Evolutionary conservation across 371 early-diverging fungal species (phyloP).

Genomic region (Mortierella sp.): DNA sequence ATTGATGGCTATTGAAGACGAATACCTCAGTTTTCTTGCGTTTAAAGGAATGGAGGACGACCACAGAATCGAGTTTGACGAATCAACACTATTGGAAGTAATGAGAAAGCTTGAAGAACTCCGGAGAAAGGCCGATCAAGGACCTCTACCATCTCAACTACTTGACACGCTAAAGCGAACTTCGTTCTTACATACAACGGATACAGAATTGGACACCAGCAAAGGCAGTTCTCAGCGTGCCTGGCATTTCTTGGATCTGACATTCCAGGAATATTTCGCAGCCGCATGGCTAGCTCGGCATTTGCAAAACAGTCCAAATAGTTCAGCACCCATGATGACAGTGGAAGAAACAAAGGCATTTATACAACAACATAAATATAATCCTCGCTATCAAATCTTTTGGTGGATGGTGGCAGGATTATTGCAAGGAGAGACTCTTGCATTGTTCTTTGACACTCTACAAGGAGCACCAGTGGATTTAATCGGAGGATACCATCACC

Average conservation of each 20-base stretch:
- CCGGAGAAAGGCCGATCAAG: not conserved
- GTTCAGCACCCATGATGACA: slow-evolving; percentile 13
- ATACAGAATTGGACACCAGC: too few relatives aligned
- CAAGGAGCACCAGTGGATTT: slow-evolving; percentile 18
- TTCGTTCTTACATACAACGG: too few relatives aligned
- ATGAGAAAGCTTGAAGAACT: not conserved
- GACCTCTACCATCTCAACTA: not conserved
- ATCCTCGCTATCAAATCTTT: slow-evolving; percentile 33
- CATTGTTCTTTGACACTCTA: too few relatives aligned
- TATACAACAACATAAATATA: slow-evolving; percentile 17
- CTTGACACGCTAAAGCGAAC: not conserved
- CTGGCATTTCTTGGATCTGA: too few relatives aligned
- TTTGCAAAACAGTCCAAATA: not conserved
- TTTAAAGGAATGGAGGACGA: not conserved
- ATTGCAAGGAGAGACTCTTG: not conserved
- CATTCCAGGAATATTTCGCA: too few relatives aligned
- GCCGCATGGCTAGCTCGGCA: not conserved
- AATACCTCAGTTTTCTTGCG: not conserved
- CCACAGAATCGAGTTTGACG: not conserved
- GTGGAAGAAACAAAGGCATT: not conserved
- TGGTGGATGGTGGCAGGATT: slow-evolving; percentile 42
- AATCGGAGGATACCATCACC: slow-evolving; percentile 18
- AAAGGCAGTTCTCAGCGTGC: too few relatives aligned
- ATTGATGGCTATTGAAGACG: not conserved
- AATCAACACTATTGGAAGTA: not conserved